Evolutionary conservation across 2,329 filamentous ascomycete genomes (phyloP).

Genomic region (Annulohypoxylon truncatum): DNA sequence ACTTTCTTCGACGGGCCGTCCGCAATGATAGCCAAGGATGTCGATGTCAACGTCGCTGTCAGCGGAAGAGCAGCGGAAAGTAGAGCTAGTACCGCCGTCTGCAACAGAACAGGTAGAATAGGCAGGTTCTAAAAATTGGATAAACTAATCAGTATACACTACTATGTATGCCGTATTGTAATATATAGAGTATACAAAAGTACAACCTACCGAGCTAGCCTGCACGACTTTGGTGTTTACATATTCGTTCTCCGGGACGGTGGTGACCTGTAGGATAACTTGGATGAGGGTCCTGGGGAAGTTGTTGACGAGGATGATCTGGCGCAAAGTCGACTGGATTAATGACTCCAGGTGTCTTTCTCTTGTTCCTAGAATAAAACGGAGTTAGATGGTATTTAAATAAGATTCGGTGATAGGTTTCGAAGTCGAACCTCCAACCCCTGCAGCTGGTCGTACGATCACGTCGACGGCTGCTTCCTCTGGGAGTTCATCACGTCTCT

Average conservation of each 20-base stretch:
- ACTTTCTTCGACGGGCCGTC: constrained; percentile 56
- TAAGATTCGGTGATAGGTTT: constrained; percentile 16
- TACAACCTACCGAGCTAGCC: constrained; percentile 66
- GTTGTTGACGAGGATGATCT: constrained; percentile 78
- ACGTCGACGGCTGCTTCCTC: constrained; percentile 94
- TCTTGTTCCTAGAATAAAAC: constrained; percentile 65
- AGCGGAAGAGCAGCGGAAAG: constrained; percentile 86
- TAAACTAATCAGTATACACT: constrained; percentile 39
- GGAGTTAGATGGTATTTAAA: constrained; percentile 37
- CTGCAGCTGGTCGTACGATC: constrained; percentile 84
- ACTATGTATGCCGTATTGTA: neutral
- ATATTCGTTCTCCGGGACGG: constrained; percentile 75
- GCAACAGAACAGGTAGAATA: constrained; percentile 83
- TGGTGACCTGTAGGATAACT: constrained; percentile 80
- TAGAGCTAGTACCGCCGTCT: constrained; percentile 81
- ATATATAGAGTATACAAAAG: neutral
- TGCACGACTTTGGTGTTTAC: constrained; percentile 69
- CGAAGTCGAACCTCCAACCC: constrained; percentile 75
- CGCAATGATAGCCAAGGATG: constrained; percentile 69
- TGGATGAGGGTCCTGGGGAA: constrained; percentile 84
- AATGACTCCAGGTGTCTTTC: constrained; percentile 86
- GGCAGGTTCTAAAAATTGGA: constrained; percentile 71
- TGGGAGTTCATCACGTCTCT: constrained; percentile 87
- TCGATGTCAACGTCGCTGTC: constrained; percentile 75
- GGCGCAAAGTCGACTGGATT: constrained; percentile 76